A percentile compares a stretch with the other conserved stretches of the same genome.
Conservation (phyloP, 2,329 filamentous ascomycete genomes). For the Pyrenochaeta sp. region DNA sequence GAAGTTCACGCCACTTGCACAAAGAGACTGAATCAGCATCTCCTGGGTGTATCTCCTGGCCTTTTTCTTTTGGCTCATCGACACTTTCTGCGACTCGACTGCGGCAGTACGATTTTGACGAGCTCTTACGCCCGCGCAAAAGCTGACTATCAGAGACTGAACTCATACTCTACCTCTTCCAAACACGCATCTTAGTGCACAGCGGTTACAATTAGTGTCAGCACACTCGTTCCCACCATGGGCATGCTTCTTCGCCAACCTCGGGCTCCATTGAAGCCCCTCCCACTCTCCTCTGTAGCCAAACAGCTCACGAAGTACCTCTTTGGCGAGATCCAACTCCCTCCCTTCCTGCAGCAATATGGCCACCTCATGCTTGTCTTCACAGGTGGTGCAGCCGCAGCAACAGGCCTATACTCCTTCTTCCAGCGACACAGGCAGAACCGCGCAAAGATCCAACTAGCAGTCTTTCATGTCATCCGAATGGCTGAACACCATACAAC, state of each 20-base stretch:
- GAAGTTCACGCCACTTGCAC: too few species aligned
- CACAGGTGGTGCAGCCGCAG: conserved; percentile 1
- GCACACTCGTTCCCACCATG: not conserved
- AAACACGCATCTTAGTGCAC: not conserved
- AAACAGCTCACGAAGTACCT: conserved; percentile 14
- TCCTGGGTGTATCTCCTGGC: too few species aligned
- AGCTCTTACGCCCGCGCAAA: too few species aligned
- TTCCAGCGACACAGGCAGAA: conserved; percentile 5
- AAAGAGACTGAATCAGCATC: too few species aligned
- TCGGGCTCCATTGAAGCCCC: not conserved
- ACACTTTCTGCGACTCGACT: too few species aligned
- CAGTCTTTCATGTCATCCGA: conserved; percentile 21
- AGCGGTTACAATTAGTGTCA: not conserved
- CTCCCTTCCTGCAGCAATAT: conserved; percentile 5
- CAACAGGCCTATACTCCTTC: conserved; percentile 7
- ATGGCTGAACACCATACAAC: conserved; percentile 11
- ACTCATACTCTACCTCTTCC: not conserved
- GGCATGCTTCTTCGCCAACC: not conserved
- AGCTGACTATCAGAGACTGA: not conserved
- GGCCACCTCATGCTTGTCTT: conserved; percentile 9
- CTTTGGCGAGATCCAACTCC: conserved; percentile 7
- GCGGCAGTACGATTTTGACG: too few species aligned
- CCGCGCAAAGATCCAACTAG: conserved; percentile 22
- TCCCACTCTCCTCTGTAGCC: conserved; percentile 5
- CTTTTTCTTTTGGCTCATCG: too few species aligned